phyloP scores from a whole-genome alignment of 306 rosid species.

The Casuarina equisetifolia region DNA sequence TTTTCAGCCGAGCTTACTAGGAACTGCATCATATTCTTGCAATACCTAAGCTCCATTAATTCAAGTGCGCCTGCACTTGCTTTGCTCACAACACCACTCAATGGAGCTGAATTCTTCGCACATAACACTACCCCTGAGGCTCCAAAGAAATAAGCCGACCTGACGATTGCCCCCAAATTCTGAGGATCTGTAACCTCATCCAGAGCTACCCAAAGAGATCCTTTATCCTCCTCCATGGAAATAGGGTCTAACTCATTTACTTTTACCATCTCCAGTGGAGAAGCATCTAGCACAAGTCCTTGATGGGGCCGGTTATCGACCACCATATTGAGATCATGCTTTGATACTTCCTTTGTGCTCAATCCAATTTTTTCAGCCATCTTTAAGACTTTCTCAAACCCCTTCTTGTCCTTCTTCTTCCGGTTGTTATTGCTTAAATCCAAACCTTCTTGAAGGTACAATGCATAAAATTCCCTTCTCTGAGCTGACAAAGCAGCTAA shows the following conservation, averaged over 20 bases:
- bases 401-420: slow-evolving; percentile 97
- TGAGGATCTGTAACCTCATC: slow-evolving; percentile 98
- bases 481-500: slow-evolving; percentile 91
- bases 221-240: slow-evolving; percentile 60
- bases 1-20: slow-evolving; percentile 80
- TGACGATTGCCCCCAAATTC: slow-evolving; percentile 86
- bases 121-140: slow-evolving; percentile 88
- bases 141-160: slow-evolving; percentile 89
- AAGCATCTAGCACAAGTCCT: slow-evolving; percentile 88
- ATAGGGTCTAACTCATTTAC: slow-evolving; percentile 68
- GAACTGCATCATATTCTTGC: slow-evolving; percentile 97
- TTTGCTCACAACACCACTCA: slow-evolving; percentile 93
- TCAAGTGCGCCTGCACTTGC: slow-evolving; percentile 97
- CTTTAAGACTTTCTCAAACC: slow-evolving; percentile 73
- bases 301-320: slow-evolving; percentile 95
- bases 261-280: slow-evolving; percentile 87
- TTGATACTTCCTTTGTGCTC: slow-evolving; percentile 62
- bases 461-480: slow-evolving; percentile 85
- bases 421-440: slow-evolving; percentile 77
- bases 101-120: slow-evolving; percentile 90
- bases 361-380: slow-evolving; percentile 71
- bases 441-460: slow-evolving; percentile 84
- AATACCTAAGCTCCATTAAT: slow-evolving; percentile 83
- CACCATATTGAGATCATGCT: slow-evolving; percentile 95
- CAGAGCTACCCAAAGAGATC: slow-evolving; percentile 86